Percentiles rank a stretch among this genome's conserved stretches.
Conservation (phyloP, 371 early-diverging fungal species). For the Batrachochytrium dendrobatidis region DNA sequence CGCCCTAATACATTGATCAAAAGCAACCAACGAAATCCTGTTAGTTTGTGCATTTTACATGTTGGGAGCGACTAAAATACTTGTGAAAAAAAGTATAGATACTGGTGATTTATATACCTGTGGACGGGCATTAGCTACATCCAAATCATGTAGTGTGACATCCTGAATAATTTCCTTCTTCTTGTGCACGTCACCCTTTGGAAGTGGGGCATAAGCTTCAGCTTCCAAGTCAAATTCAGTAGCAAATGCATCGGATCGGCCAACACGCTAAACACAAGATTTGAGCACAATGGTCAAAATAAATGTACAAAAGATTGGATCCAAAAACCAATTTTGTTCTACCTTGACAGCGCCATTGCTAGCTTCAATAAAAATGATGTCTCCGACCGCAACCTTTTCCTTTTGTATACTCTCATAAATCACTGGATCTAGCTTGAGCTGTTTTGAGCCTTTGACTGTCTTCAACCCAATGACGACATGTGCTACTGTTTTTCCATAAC, state of each 20-base stretch:
- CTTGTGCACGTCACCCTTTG: constrained; percentile 99
- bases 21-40: neutral
- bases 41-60: neutral
- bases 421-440: constrained; percentile 93
- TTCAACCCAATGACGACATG: constrained; percentile 95
- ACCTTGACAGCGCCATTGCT: constrained; percentile 96
- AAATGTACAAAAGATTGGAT: neutral
- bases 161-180: constrained; percentile 96
- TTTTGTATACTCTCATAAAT: constrained; percentile 95
- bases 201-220: constrained; percentile 93
- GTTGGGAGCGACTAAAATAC: neutral
- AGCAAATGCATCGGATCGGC: constrained; percentile 91
- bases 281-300: neutral
- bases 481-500: constrained; percentile 91
- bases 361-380: constrained; percentile 98
- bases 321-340: no score
- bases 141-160: constrained; percentile 97
- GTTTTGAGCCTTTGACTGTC: constrained; percentile 97
- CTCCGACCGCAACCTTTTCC: constrained; percentile 93
- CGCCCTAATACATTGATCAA: constrained; percentile 48
- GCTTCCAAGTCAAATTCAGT: constrained; percentile 96
- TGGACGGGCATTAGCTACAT: constrained; percentile 95
- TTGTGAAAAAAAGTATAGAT: neutral
- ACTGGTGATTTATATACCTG: constrained; percentile 39
- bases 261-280: constrained; percentile 70